Evolutionary conservation across 2,329 filamentous ascomycete genomes (phyloP).

Genomic region (Verticillium isaacii): DNA sequence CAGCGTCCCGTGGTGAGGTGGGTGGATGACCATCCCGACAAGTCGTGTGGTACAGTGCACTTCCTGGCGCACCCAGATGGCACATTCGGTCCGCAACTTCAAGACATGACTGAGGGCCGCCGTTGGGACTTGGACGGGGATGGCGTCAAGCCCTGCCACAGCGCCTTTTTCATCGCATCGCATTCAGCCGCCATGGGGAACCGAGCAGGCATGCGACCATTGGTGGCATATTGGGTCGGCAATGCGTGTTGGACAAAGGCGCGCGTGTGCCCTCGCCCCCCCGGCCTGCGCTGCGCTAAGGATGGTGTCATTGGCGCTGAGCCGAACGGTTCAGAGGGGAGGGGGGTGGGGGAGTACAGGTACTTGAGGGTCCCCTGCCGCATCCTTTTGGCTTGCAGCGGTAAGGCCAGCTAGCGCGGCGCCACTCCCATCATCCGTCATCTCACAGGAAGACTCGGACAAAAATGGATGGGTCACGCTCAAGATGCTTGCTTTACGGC

Average conservation of each 20-base stretch:
- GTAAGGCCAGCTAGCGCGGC: conserved; percentile 10
- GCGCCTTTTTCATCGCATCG: not conserved
- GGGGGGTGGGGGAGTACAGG: not conserved
- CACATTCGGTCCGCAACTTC: not conserved
- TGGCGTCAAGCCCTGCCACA: not conserved
- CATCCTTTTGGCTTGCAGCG: conserved; percentile 8
- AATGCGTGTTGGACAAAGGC: not conserved
- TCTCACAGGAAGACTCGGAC: conserved; percentile 9
- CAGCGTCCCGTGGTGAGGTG: not conserved
- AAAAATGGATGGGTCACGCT: not conserved
- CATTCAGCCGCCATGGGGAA: not conserved
- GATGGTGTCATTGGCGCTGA: not conserved
- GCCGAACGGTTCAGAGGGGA: not conserved
- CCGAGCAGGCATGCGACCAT: not conserved
- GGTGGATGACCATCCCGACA: not conserved
- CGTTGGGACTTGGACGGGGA: not conserved
- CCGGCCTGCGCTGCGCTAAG: not conserved
- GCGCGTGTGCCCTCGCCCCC: not conserved
- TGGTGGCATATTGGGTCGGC: not conserved
- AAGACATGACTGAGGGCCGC: not conserved
- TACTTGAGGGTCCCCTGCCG: not conserved
- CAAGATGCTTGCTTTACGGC: conserved; percentile 1
- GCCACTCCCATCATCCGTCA: conserved; percentile 15
- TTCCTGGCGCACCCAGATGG: not conserved
- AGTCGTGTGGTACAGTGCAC: not conserved